Base-by-base conservation (phyloP, 176 grass and related monocot species). In the Aegilops longissima region DNA sequence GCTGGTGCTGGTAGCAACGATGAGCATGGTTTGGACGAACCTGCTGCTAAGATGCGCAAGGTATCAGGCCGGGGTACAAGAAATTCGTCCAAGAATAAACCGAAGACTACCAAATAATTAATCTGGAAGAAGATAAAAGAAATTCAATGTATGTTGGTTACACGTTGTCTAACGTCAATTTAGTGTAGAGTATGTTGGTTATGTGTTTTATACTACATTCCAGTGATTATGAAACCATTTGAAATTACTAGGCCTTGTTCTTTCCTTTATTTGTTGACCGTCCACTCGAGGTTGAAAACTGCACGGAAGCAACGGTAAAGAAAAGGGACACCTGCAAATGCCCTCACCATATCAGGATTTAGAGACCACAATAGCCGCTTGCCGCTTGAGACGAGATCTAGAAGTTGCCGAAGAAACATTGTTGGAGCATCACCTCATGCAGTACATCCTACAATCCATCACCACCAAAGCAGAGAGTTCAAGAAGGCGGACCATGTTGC, bases 71-170 rank as follows among this genome's bases (percentile, higher is more conserved):
- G 27, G 14, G 65, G 72, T 73, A 24, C 61, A 31, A 84, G 61
- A 84, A 84, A 64, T 33, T 86, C 83, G 10, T 83, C 88, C 0
- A 86, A 78, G 70, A 90, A 70, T 38, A 76, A 66, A 77, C 2
- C 17, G 0, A 20, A 77, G 27, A 29, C 74, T 4, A 11, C 17
- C 27, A 77, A 77, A 33, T 77, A 2, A 59, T 59, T 59, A 59
- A 83, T 79, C 73, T n/a, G 16, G 66, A 74, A 35, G 21, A 64
- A 78, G 52, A 20, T 78, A 71, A 24, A 80, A 11, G 30, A 58
- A 73, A 73, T 58, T 31, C n/a, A 24, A 2, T 34, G 39, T 52
- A 2, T 21, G 5, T 33, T 66, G 4, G 36, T 76, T 9, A 17
- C 18, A 8, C 12, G 16, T 17, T 66, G 58, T 11, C 13, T 18